Conservation (phyloP, 2,329 filamentous ascomycete species). For the Ceratocystis lukuohia region DNA sequence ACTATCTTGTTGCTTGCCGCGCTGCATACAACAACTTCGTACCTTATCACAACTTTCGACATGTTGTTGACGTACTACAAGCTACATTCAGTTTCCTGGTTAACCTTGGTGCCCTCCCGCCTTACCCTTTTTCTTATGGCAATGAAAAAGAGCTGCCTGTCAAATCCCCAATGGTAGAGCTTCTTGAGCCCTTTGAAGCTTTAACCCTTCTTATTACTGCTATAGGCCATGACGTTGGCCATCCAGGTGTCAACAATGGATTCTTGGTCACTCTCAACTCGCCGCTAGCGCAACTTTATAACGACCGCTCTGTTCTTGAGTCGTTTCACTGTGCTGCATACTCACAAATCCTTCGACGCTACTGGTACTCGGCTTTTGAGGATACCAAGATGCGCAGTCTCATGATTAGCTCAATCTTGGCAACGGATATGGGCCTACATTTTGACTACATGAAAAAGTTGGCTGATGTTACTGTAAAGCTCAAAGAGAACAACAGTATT, state of each 20-base stretch:
- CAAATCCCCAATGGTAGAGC: constrained; percentile 54
- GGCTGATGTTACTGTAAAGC: constrained; percentile 63
- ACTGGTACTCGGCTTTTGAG: constrained; percentile 77
- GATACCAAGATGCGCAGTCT: constrained; percentile 69
- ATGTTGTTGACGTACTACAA: constrained; percentile 91
- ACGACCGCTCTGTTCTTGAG: constrained; percentile 90
- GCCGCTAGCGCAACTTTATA: constrained; percentile 87
- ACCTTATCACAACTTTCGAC: constrained; percentile 95
- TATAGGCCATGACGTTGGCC: constrained; percentile 95
- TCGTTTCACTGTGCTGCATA: constrained; percentile 96
- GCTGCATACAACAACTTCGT: constrained; percentile 94
- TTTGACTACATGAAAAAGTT: constrained; percentile 93
- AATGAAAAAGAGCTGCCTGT: constrained; percentile 24
- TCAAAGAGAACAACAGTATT: constrained; percentile 51
- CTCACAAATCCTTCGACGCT: constrained; percentile 81
- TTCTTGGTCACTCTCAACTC: constrained; percentile 87
- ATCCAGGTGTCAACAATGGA: constrained; percentile 95
- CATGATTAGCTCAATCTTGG: constrained; percentile 95
- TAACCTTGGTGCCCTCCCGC: constrained; percentile 60
- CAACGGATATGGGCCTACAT: constrained; percentile 94
- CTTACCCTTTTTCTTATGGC: constrained; percentile 37
- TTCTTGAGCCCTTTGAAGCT: constrained; percentile 78
- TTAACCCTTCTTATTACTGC: constrained; percentile 83
- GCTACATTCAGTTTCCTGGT: constrained; percentile 85
- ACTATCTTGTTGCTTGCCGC: constrained; percentile 76